Evolutionary conservation across 331 rosid genomes (phyloP), one percentile per base, ranked within the genome.

Genomic region (Malus hybrid): DNA sequence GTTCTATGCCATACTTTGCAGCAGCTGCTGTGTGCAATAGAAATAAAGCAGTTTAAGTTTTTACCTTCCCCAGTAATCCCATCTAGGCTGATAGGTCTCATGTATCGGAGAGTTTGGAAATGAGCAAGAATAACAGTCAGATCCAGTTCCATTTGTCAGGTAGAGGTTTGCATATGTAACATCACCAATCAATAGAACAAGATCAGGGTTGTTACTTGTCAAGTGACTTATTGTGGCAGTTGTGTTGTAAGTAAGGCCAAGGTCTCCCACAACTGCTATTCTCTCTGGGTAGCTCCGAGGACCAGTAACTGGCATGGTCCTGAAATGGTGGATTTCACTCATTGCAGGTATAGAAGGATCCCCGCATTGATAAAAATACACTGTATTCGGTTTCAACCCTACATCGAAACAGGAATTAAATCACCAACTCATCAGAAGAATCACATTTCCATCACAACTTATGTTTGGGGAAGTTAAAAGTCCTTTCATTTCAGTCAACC

Each of bases 61-160:
- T 11, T 74, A 93, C 97, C 97, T 93, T 83, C 94, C 97, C 97
- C 97, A 93, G 72, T 88, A 85, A 82, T 90, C 97, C 97, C 97
- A 93, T 66, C 94, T 84, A 88, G 96, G 97, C 83, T 90, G 97
- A 85, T 87, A 93, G 55, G 94, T 84, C 86, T 93, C 97, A 55
- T 93, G 97, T 55, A 92, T 90, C 19, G 94, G 97, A 75, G 89
- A 86, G 19, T 85, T 54, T 24, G 88, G 76, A 85, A 93, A 93
- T 2, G 94, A 75, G 84, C 97, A 90, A 63, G 87, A 81, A 85
- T 93, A 90, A 80, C 97, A 90, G 79, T 87, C 86, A 14, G 96
- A 77, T 50, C 97, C 90, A 12, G 96, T 93, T 55, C 97, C 96
- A 83, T 90, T 88, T 33, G 97, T 88, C 67, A 93, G 94, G 79